Base-by-base conservation (phyloP, 441 rosid species). In the Breynia disticha region DNA sequence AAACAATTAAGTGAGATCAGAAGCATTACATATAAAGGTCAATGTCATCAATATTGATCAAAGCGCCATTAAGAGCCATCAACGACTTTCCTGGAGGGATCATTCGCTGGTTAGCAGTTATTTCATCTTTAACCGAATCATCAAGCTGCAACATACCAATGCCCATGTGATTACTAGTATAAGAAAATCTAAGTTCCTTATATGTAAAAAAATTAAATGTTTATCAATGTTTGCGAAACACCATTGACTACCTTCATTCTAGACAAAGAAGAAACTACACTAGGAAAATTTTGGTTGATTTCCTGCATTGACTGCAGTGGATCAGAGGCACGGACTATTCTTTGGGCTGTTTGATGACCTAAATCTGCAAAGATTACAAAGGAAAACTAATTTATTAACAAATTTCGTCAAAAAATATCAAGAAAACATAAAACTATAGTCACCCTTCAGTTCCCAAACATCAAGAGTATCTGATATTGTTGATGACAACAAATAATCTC, bases 401-500 rank as follows among this genome's bases (percentile, higher is more conserved):
- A 43, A 51, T 43, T 41, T 15, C 24, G 32, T 37, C 14, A 21
- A 47, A 46, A 50, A 50, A 52, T 50, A 54, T 37, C 45, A 58
- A 16, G 10, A 48, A 62, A 56, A 41, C 22, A 19, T 16, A 9
- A 28, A 57, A 28, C 19, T 46, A 49, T 48, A 43, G 18, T 35
- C 77, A 95, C 99, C 99, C 62, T 87, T 90, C 63, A 94, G 85
- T 71, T 95, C 99, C 99, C 97, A 95, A 67, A 90, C 95, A 73
- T 95, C 97, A 44, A 87, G 95, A 5, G 91, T 87, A 72, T 95
- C 99, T 9, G 99, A 90, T 61, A 87, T 59, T 1, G 99, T 82
- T 16, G 96, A 86, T 54, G 97, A 87, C 71, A 94, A 75, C 54
- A 94, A 76, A 73, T 77, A 79, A 77, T 94, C 99, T 74, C 97